Evolutionary conservation across 2,329 filamentous ascomycete genomes (phyloP).

Genomic region (Fragosphaeria purpurea): DNA sequence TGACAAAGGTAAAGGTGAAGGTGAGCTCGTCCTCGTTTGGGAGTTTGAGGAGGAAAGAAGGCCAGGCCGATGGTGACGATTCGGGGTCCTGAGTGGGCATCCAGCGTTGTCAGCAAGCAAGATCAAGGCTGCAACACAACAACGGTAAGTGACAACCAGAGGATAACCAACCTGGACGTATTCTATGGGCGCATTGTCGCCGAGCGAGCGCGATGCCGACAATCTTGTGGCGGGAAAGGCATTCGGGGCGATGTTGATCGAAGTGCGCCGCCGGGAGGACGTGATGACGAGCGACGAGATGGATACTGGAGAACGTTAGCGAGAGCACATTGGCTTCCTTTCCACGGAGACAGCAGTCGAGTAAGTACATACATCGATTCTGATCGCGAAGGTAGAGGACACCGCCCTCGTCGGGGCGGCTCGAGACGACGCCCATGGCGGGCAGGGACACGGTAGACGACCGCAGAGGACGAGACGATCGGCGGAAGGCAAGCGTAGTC

Average conservation of each 20-base stretch:
- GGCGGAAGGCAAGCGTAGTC: too few relatives aligned
- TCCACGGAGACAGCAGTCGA: constrained; percentile 6
- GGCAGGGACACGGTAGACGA: neutral
- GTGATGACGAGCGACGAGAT: constrained; percentile 75
- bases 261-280: constrained; percentile 65
- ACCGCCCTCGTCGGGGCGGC: constrained; percentile 74
- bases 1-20: constrained; percentile 86
- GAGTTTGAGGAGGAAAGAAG: constrained; percentile 77
- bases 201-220: constrained; percentile 57
- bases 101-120: neutral
- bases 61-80: constrained; percentile 36
- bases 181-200: constrained; percentile 71
- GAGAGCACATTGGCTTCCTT: too few relatives aligned
- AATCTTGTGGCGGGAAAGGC: constrained; percentile 76
- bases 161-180: constrained; percentile 68
- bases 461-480: too few relatives aligned
- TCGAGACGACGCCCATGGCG: constrained; percentile 86
- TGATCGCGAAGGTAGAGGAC: constrained; percentile 83
- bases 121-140: too few relatives aligned
- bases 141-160: neutral
- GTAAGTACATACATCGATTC: constrained; percentile 61
- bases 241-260: constrained; percentile 75
- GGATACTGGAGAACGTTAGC: constrained; percentile 51
- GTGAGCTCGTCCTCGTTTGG: constrained; percentile 84
- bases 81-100: constrained; percentile 63